Evolutionary conservation across 73 alveolate genomes (phyloP), one percentile per base, ranked within the genome.

Genomic region (Breviolum minutum): DNA sequence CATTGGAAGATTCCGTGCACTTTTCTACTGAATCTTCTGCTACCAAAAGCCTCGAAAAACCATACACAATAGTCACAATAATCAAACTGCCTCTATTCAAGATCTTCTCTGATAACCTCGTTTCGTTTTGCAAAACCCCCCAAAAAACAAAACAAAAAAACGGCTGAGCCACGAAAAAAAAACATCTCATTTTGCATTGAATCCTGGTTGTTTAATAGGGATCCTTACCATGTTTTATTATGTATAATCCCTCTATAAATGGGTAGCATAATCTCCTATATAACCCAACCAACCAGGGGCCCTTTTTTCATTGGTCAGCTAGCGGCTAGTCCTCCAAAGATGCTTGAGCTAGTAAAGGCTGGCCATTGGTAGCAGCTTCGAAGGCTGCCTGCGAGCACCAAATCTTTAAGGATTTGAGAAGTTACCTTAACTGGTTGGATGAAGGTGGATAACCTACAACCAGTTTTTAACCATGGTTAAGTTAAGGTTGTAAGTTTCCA

Each of bases 351-450:
- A 92, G 90, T 90, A 73, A 63, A 8, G 98, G 80, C 32, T 90
- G 97, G 26, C 99, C 99, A 29, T 80, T 40, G 94, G 99, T 29
- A 26, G 99, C 99, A 8, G 91, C 93, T n/a, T 79, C 99, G 22
- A 94, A 94, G 64, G 99, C 99, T 7, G 85, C 98, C 98, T 92
- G n/a, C 11, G 9, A 27, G 32, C 86, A n/a, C 16, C 63, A 61
- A 14, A 77, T 29, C 26, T 29, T 26, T 3, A 40, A 40, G 54
- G 54, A 3, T 0, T 40, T 0, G 54, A 40, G 54, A 40, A 40
- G 54, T 40, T 40, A 40, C 74, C 24, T 66, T 17, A 66, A 17
- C 17, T 66, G 17, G 74, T 17, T 66, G 74, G 24, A 66, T n/a
- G n/a, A n/a, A n/a, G n/a, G n/a, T n/a, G n/a, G n/a, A n/a, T n/a